Evolutionary conservation across 148 eudicot species (phyloP), one percentile per base, ranked within the genome.

Genomic region (Talinum fruticosum): DNA sequence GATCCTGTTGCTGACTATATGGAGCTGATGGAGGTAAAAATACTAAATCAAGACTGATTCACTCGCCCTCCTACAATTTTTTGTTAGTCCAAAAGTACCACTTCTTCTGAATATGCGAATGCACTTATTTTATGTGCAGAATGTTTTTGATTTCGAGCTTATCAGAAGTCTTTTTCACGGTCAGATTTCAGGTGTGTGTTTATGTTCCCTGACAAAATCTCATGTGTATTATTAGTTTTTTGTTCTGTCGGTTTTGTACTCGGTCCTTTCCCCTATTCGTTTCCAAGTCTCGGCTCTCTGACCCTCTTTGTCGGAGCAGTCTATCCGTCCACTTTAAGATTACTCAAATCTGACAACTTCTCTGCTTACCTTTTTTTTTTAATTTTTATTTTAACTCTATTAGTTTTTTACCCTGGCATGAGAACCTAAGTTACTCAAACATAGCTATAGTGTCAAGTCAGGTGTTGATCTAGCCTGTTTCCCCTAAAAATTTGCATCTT

Each of bases 1-100:
- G 98, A 96, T 77, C 95, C 99, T 53, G 99, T 93, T 80, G 90
- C 90, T 77, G 99, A 96, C 74, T 96, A 96, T 75, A 72, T 91
- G 85, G 98, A 91, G 81, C 90, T 96, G 66, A 85, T 96, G 97
- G 97, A 96, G 91, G 99, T 96, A 81, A 81, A 61, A 10, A 13
- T 12, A 21, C 51, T n/a, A 67, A 24, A n/a, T 83, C 71, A 41
- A 75, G 32, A 24, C 68, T 59, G 30, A 74, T 69, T 68, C 54
- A 1, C 32, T 64, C 67, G 66, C 59, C 71, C 21, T 69, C 2
- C 18, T 1, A 41, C 10, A 35, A 38, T 29, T 24, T 73, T 45
- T 21, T 37, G 51, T 62, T n/a, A 12, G 51, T 70, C 23, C 73
- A 23, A 18, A 68, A 59, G 49, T 36, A 54, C 19, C 61, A 6